Percentiles rank a stretch among this genome's conserved stretches.
phyloP scores from a whole-genome alignment of 2,329 filamentous ascomycete genomes.

The Trichoderma guizhouense region DNA sequence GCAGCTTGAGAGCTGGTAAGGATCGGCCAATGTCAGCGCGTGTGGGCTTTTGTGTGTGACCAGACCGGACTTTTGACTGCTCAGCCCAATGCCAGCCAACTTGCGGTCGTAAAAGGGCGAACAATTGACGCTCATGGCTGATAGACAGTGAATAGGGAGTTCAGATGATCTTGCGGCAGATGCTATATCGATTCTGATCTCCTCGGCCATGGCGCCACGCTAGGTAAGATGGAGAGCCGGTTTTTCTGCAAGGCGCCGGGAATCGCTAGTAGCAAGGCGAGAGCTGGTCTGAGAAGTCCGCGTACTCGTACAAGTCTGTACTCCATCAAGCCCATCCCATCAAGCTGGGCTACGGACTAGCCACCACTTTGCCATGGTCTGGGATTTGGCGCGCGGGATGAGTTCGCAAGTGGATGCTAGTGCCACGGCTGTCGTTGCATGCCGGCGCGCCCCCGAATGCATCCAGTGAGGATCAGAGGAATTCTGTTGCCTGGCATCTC shows the following conservation, averaged over 20 bases:
- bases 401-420: slow-evolving; percentile 6
- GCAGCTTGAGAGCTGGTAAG: background rate
- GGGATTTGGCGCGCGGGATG: slow-evolving; percentile 8
- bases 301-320: background rate
- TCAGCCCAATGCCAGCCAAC: background rate
- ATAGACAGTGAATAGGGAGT: background rate
- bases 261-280: background rate
- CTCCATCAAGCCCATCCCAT: background rate
- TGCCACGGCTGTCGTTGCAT: background rate
- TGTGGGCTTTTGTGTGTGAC: background rate
- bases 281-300: background rate
- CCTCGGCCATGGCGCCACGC: background rate
- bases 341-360: background rate
- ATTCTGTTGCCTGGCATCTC: slow-evolving; percentile 32
- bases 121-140: background rate
- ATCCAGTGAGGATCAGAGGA: slow-evolving; percentile 27
- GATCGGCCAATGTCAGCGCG: background rate
- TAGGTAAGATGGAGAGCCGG: background rate
- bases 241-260: background rate
- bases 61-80: background rate
- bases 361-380: background rate
- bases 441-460: slow-evolving; percentile 14
- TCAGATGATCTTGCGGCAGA: background rate
- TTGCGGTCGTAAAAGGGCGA: background rate
- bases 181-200: background rate